phyloP scores from a whole-genome alignment of 805 yeast species.

The Wickerhamiella cacticola region DNA sequence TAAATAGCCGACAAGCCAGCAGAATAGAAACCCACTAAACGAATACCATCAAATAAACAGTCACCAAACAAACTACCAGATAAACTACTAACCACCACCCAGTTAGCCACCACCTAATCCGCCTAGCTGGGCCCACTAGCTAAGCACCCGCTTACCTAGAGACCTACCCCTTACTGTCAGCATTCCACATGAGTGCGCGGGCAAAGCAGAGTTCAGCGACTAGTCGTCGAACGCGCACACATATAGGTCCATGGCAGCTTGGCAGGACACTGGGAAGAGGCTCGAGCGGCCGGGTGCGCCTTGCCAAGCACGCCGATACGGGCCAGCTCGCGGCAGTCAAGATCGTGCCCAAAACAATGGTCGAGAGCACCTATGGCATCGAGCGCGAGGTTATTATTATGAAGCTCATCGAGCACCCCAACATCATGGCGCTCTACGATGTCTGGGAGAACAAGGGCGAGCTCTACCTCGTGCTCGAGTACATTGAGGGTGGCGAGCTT shows the following conservation, averaged over 20 bases:
- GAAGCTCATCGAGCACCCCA: slow-evolving; percentile 89
- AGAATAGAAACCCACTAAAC: slow-evolving; percentile 51
- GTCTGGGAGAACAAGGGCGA: slow-evolving; percentile 97
- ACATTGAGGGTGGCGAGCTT: slow-evolving; percentile 94
- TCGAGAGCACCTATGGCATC: slow-evolving; percentile 75
- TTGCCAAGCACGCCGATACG: slow-evolving; percentile 75
- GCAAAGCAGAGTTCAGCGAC: slow-evolving; percentile 6
- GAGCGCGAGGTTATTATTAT: slow-evolving; percentile 95
- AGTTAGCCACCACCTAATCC: neutral
- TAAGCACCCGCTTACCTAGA: neutral
- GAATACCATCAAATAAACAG: slow-evolving; percentile 58
- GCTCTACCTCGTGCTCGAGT: slow-evolving; percentile 79
- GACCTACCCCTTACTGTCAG: slow-evolving; percentile 10
- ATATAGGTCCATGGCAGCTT: slow-evolving; percentile 92
- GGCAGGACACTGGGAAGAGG: slow-evolving; percentile 94
- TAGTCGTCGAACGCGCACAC: slow-evolving; percentile 36
- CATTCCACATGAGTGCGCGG: slow-evolving; percentile 13
- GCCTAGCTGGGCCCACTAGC: neutral
- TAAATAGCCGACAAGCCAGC: too few relatives aligned
- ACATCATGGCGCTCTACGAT: slow-evolving; percentile 84
- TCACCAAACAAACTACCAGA: slow-evolving; percentile 43
- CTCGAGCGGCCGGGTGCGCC: slow-evolving; percentile 87
- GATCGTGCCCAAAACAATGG: slow-evolving; percentile 77
- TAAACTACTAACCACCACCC: neutral
- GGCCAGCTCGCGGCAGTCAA: slow-evolving; percentile 93